phyloP scores from a whole-genome alignment of 257 asterid genomes.

The Cynanchum wilfordii region DNA sequence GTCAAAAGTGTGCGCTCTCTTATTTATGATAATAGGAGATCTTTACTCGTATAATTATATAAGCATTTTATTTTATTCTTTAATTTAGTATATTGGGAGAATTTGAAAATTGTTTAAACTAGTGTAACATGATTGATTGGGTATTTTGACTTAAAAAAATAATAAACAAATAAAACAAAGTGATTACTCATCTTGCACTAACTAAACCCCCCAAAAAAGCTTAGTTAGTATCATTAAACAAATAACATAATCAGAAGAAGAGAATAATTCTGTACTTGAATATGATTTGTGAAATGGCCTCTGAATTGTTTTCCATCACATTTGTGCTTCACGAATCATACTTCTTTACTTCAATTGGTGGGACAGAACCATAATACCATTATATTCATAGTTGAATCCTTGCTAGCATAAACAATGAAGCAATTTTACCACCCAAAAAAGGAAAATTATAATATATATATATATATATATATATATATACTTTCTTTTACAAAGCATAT shows the following conservation, averaged over 20 bases:
- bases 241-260: background rate
- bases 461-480: no score
- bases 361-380: conserved; percentile 5
- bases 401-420: background rate
- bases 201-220: conserved; percentile 2
- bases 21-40: no score
- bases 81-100: no score
- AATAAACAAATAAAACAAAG: background rate
- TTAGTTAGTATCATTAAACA: background rate
- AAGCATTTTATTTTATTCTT: no score
- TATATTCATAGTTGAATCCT: conserved; percentile 5
- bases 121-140: background rate
- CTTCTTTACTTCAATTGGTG: background rate
- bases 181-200: conserved; percentile 2
- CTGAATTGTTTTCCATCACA: conserved; percentile 1
- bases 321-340: conserved; percentile 6
- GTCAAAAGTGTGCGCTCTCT: no score
- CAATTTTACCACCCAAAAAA: background rate
- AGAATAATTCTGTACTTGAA: background rate
- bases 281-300: background rate
- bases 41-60: no score
- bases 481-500: no score
- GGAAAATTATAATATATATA: no score
- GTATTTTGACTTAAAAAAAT: background rate
- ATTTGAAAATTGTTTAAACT: background rate